Percentiles rank a stretch among this genome's conserved stretches.
phyloP scores from a whole-genome alignment of 1,284 basidiomycete species.

The Leccinum holopus region DNA sequence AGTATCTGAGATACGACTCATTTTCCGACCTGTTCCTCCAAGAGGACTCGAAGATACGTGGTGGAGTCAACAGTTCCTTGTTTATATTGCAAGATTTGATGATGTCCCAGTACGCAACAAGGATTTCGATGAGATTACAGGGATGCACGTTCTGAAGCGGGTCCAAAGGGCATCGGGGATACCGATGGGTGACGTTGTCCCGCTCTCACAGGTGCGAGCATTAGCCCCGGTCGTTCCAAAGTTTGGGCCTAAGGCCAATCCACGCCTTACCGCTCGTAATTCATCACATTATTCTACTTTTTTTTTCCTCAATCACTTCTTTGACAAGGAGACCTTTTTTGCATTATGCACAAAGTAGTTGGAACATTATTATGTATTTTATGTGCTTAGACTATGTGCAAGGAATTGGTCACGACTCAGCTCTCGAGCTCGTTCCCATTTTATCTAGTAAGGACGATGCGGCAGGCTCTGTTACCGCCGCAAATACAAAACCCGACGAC shows the following conservation, averaged over 20 bases:
- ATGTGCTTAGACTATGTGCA: too few species aligned
- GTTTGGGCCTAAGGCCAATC: neutral
- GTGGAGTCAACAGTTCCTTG: neutral
- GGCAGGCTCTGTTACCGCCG: neutral
- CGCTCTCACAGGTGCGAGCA: neutral
- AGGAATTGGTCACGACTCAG: too few species aligned
- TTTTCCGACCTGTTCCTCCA: neutral
- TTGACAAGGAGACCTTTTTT: neutral
- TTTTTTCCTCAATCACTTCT: neutral
- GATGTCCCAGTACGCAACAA: neutral
- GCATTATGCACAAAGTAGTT: neutral
- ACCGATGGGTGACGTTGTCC: neutral
- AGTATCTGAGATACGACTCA: neutral
- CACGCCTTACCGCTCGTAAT: neutral
- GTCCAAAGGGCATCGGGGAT: neutral
- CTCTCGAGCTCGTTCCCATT: too few species aligned
- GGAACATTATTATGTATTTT: too few species aligned
- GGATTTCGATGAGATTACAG: neutral
- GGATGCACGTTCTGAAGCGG: neutral
- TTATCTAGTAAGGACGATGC: too few species aligned
- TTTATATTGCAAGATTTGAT: neutral
- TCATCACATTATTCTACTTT: neutral
- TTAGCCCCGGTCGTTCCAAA: neutral
- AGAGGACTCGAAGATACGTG: neutral
- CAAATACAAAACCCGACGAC: constrained; percentile 17